These are phyloP conservation scores for Suhomyces coccinellae DNA, from an alignment of 1,139 yeast species.

Conservation along the genomic window DNA sequence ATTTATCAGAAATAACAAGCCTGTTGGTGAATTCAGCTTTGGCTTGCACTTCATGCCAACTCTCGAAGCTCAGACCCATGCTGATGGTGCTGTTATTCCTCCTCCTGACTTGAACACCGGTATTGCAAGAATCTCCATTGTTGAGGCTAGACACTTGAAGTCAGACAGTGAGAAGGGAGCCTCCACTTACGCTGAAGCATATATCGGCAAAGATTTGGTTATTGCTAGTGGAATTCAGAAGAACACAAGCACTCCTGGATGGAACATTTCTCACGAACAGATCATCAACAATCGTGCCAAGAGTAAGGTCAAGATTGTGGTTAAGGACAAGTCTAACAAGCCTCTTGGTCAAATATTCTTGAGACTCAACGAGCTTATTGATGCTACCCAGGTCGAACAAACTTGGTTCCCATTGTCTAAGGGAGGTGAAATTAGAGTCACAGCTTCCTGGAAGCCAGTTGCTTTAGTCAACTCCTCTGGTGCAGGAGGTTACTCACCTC, in stretches of 20 bases:
- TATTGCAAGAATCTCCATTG: conserved; percentile 60
- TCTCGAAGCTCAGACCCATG: conserved; percentile 68
- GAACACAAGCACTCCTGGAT: conserved; percentile 66
- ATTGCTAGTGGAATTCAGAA: conserved; percentile 59
- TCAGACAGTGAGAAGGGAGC: conserved; percentile 45
- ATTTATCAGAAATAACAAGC: conserved; percentile 75
- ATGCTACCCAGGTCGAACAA: conserved; percentile 74
- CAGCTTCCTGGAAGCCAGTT: conserved; percentile 85
- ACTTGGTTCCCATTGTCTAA: conserved; percentile 68
- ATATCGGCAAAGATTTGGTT: conserved; percentile 59
- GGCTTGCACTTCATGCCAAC: conserved; percentile 80
- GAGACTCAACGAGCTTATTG: conserved; percentile 68
- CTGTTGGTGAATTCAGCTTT: conserved; percentile 71
- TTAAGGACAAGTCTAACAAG: conserved; percentile 61
- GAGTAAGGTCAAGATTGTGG: conserved; percentile 61
- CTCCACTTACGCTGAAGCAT: conserved; percentile 71
- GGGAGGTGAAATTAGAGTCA: conserved; percentile 73
- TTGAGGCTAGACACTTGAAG: conserved; percentile 53
- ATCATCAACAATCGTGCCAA: conserved; percentile 74
- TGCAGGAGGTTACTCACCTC: conserved; percentile 81
- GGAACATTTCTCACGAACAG: conserved; percentile 66
- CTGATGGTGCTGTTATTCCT: conserved; percentile 83
- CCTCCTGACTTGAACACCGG: conserved; percentile 95
- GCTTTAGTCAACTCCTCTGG: conserved; percentile 65
- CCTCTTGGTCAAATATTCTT: conserved; percentile 63